Evolutionary conservation across 306 rosid genomes (phyloP), one percentile per base, ranked within the genome.

Genomic region (Cucurbita pepo): DNA sequence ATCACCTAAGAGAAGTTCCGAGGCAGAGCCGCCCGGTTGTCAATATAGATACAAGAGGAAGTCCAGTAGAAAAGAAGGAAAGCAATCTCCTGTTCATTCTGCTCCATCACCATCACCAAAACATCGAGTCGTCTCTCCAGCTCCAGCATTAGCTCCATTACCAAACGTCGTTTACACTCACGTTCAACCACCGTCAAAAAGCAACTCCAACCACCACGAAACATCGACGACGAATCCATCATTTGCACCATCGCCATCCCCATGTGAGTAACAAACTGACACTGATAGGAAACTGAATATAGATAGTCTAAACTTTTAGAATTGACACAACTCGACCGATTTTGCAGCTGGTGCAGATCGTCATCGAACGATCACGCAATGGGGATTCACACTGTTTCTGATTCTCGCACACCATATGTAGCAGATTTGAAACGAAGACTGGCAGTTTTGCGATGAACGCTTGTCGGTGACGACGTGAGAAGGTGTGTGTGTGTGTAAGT

Each of bases 131-230:
- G 77, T 84, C 72, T 79, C 78, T 84, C 66, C 85, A 25, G 80
- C 77, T 65, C 91, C 92, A 36, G 88, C 85, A 37, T 84, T 84
- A 70, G 81, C 91, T 83, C 96, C 97, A 55, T 81, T 85, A 78
- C 95, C 92, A 50, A 85, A 78, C 76, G 96, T 90, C 37, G 86
- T 89, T 78, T 86, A 88, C 78, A 81, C 88, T 75, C 95, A 85
- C 81, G 86, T 67, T 78, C 89, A 77, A 78, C 88, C 96, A 43
- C 95, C 92, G 57, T 82, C 90, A 45, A 86, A 77, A 77, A 86
- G 73, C 53, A 70, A 79, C 69, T 81, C 88, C 37, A 76, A 76
- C 37, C 38, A 78, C 48, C 43, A 80, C 4, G 83, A 79, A 69
- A 81, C 8, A 66, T 79, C 86, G 37, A 38, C 54, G 66, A 48